Conservation (phyloP, 1,139 yeast species). For the Blastobotrys niveus region DNA sequence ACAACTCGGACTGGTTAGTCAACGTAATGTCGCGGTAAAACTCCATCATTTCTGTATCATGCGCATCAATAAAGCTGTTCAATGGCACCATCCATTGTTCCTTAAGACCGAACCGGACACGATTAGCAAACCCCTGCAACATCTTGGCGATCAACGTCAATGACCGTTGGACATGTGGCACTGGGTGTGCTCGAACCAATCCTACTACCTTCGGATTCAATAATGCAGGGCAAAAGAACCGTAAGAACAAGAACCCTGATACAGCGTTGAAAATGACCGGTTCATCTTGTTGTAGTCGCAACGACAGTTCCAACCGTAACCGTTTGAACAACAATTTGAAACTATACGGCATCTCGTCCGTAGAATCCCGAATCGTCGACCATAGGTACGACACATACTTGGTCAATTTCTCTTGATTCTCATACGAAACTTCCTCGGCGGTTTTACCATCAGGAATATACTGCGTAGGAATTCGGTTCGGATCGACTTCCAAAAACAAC, state of each 20-base stretch:
- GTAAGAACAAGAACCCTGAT: constrained; percentile 74
- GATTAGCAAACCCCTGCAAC: constrained; percentile 70
- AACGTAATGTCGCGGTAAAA: constrained; percentile 67
- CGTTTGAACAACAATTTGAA: constrained; percentile 45
- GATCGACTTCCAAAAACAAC: constrained; percentile 71
- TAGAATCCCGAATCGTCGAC: constrained; percentile 61
- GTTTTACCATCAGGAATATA: constrained; percentile 20
- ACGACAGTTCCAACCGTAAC: constrained; percentile 23
- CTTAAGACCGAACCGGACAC: constrained; percentile 68
- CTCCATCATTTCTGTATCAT: constrained; percentile 52
- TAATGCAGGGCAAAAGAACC: constrained; percentile 89
- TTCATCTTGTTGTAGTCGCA: constrained; percentile 19
- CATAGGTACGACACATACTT: constrained; percentile 61
- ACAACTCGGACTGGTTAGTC: constrained; percentile 11
- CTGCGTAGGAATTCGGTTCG: constrained; percentile 39
- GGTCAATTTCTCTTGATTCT: constrained; percentile 50
- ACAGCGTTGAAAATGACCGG: constrained; percentile 46
- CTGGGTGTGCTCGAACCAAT: constrained; percentile 63
- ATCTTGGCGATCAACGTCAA: constrained; percentile 79
- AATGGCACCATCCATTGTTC: constrained; percentile 73
- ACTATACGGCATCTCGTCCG: constrained; percentile 70
- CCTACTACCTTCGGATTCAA: constrained; percentile 81
- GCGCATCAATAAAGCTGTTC: constrained; percentile 60
- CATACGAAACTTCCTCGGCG: constrained; percentile 39
- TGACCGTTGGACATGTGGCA: constrained; percentile 67